phyloP scores from a whole-genome alignment of 192 early-diverging fungal genomes.

The Umbelopsis vinacea region DNA sequence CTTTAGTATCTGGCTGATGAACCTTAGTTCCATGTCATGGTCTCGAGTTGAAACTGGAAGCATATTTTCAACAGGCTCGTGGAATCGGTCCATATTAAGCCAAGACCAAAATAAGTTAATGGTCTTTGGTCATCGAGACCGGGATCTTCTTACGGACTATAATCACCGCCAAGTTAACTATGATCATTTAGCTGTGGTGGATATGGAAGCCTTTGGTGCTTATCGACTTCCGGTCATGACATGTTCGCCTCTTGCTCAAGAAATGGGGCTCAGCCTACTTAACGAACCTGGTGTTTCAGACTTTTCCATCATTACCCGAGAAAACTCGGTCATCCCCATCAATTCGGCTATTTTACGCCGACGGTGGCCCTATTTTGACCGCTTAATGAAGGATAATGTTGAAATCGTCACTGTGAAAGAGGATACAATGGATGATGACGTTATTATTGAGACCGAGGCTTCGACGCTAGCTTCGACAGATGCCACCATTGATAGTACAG shows the following conservation, averaged over 20 bases:
- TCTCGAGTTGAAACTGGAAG: constrained; percentile 65
- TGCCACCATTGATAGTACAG: not conserved
- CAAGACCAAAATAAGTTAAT: constrained; percentile 62
- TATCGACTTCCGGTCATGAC: constrained; percentile 54
- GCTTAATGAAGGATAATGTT: constrained; percentile 36
- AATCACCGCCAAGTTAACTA: constrained; percentile 77
- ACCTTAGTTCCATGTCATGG: constrained; percentile 61
- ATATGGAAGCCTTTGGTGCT: constrained; percentile 71
- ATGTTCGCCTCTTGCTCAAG: constrained; percentile 50
- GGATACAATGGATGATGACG: not conserved
- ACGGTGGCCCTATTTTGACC: constrained; percentile 53
- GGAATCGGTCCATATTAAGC: constrained; percentile 71
- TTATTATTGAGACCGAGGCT: not conserved
- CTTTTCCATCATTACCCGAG: constrained; percentile 48
- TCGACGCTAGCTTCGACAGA: not conserved
- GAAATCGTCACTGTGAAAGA: not conserved
- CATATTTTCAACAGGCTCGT: constrained; percentile 69
- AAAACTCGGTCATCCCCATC: constrained; percentile 47
- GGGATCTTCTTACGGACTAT: constrained; percentile 74
- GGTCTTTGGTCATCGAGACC: constrained; percentile 68
- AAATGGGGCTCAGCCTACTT: constrained; percentile 50
- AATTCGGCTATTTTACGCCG: constrained; percentile 48
- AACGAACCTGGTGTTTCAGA: constrained; percentile 51
- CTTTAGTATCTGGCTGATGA: constrained; percentile 70
- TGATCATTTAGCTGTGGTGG: constrained; percentile 66